Conservation (phyloP, 805 yeast genomes). For the Saccharomyces eubayanus region DNA sequence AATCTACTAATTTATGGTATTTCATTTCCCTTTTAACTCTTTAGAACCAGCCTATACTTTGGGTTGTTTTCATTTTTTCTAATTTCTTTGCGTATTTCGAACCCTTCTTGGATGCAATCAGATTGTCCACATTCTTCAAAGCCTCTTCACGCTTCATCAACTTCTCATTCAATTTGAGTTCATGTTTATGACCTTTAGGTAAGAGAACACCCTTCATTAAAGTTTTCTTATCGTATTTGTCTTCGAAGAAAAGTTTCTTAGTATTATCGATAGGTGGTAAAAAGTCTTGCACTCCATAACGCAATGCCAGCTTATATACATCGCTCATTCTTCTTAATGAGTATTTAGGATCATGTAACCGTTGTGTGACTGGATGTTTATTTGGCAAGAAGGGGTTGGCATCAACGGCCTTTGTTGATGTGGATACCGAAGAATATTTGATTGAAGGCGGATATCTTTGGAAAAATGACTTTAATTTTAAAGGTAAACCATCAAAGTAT, state of each 20-base stretch:
- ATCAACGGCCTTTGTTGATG: conserved; percentile 53
- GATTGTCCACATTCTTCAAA: conserved; percentile 55
- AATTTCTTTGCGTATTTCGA: conserved; percentile 38
- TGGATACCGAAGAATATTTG: conserved; percentile 55
- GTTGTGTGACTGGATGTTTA: conserved; percentile 73
- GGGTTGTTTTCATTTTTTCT: conserved; percentile 33
- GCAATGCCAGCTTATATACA: conserved; percentile 70
- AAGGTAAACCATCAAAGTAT: conserved; percentile 55
- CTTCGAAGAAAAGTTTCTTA: conserved; percentile 63
- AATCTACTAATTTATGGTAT: not conserved
- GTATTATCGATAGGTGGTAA: conserved; percentile 42
- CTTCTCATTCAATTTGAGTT: conserved; percentile 54
- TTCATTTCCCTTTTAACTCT: not conserved
- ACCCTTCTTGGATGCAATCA: conserved; percentile 58
- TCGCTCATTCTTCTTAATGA: conserved; percentile 79
- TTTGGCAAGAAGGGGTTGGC: conserved; percentile 86
- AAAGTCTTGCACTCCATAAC: conserved; percentile 70
- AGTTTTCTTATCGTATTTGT: conserved; percentile 60
- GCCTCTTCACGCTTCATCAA: conserved; percentile 57
- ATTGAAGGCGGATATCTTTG: conserved; percentile 73
- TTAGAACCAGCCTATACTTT: conserved; percentile 25
- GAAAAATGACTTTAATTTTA: conserved; percentile 63
- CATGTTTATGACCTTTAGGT: conserved; percentile 79
- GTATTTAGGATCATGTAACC: conserved; percentile 66
- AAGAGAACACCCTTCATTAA: conserved; percentile 66